A percentile compares a stretch with the other conserved stretches of the same genome.
These are phyloP conservation scores for Erysiphe neolycopersici DNA, from an alignment of 2,329 filamentous ascomycete genomes.

Conservation along the genomic window DNA sequence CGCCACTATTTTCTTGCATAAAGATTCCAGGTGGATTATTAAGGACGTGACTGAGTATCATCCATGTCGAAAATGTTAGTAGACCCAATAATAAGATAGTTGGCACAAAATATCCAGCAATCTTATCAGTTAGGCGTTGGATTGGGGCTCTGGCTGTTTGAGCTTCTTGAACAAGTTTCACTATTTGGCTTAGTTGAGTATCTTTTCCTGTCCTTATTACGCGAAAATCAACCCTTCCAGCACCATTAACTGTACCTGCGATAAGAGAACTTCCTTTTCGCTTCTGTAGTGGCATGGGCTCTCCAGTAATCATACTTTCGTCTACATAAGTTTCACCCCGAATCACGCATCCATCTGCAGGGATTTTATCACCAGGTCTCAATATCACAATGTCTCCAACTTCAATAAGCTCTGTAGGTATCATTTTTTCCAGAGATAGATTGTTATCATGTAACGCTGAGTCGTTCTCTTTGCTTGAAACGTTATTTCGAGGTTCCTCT, in stretches of 20 bases:
- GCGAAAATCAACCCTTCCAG: conserved; percentile 71
- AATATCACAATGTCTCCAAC: conserved; percentile 84
- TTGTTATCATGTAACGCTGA: conserved; percentile 21
- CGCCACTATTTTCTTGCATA: conserved; percentile 50
- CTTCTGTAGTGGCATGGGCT: conserved; percentile 87
- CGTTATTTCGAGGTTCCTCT: conserved; percentile 30
- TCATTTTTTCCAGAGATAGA: conserved; percentile 54
- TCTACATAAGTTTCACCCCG: conserved; percentile 83
- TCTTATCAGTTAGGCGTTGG: conserved; percentile 67
- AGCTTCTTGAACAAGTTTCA: conserved; percentile 91
- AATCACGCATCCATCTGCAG: conserved; percentile 68
- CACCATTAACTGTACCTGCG: conserved; percentile 85
- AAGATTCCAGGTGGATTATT: conserved; percentile 74
- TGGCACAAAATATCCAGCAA: conserved; percentile 87
- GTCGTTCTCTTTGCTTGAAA: conserved; percentile 20
- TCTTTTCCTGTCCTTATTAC: conserved; percentile 83
- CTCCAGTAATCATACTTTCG: conserved; percentile 96
- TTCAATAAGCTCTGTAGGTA: conserved; percentile 83
- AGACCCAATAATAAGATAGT: conserved; percentile 64
- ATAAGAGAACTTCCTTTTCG: conserved; percentile 54
- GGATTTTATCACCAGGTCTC: conserved; percentile 86
- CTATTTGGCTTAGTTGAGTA: conserved; percentile 92
- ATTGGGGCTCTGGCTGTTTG: conserved; percentile 89
- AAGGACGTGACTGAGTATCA: conserved; percentile 74
- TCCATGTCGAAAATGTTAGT: conserved; percentile 72